A percentile compares a stretch with the other conserved stretches of the same genome.
These are phyloP conservation scores for Bipolaris sorokiniana DNA, from an alignment of 2,329 filamentous ascomycete species.

Conservation along the genomic window DNA sequence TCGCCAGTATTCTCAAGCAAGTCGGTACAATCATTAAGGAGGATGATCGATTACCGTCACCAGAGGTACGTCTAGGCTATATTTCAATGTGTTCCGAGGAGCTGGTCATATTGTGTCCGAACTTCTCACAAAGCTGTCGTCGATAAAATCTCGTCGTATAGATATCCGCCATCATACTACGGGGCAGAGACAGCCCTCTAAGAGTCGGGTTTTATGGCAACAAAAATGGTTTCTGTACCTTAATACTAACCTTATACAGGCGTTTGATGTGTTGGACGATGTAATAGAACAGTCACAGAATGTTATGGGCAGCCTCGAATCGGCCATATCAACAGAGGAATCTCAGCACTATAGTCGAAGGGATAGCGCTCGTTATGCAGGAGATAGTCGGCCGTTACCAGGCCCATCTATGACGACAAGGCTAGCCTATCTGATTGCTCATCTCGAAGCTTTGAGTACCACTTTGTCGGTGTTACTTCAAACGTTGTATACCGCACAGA, in stretches of 20 bases:
- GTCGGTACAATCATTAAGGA: conserved; percentile 47
- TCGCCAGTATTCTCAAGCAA: conserved; percentile 48
- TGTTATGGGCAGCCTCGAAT: conserved; percentile 39
- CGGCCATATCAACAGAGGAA: conserved; percentile 20
- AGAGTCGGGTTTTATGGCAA: background rate
- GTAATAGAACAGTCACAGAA: conserved; percentile 40
- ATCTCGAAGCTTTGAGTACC: conserved; percentile 44
- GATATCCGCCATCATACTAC: background rate
- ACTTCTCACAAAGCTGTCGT: background rate
- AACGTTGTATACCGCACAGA: conserved; percentile 47
- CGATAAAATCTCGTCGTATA: background rate
- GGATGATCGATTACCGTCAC: conserved; percentile 46
- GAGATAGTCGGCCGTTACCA: conserved; percentile 12
- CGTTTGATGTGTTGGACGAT: conserved; percentile 44
- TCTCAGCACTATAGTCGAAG: conserved; percentile 10
- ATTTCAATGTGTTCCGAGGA: background rate
- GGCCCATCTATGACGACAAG: conserved; percentile 24
- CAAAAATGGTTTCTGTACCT: background rate
- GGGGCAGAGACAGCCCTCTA: background rate
- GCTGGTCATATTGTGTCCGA: background rate
- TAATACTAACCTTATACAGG: conserved; percentile 28
- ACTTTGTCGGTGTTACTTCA: conserved; percentile 50
- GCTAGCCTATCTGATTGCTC: conserved; percentile 42
- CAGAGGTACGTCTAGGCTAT: conserved; percentile 34
- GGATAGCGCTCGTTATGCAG: conserved; percentile 6